Evolutionary conservation across 257 asterid species (phyloP), one percentile per base, ranked within the genome.

Genomic region (Cinchona pubescens): DNA sequence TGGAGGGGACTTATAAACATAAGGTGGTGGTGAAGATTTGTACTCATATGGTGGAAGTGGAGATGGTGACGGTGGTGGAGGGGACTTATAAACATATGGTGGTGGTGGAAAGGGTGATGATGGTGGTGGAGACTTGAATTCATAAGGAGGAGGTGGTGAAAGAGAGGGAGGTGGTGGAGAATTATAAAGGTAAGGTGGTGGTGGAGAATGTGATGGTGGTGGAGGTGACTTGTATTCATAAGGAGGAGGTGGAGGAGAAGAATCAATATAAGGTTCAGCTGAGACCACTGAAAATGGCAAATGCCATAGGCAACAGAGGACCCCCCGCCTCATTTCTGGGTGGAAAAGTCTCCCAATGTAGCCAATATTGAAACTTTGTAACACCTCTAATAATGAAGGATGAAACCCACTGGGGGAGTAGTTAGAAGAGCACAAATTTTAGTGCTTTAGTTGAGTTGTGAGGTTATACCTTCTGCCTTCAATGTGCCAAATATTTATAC

Each of bases 221-320:
- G 82, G 82, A 19, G 82, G 82, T 0, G 82, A 78, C 5, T 79
- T 79, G 58, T 79, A 79, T 27, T 27, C 76, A 14, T 79, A 79
- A 0, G 61, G 34, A 4, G 84, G 85, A 0, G 84, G 81, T 4
- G 85, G 85, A 1, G 91, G 87, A 21, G 89, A 86, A 0, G 82
- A 73, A 32, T 86, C 82, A 11, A 58, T 11, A 18, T 88, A 85
- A 51, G 90, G 89, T 13, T 91, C 88, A 0, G 92, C 97, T 0
- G 90, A 83, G 51, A 83, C 93, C 37, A 82, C 5, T 38, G 87
- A 82, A 68, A 76, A 88, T 49, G 68, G 90, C 86, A 76, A 89
- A 79, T 72, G 88, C 89, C 89, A 79, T 82, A 14, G 86, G 86
- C 89, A 82, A 23, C 75, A 76, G 68, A 32, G 83, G 79, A 69